Conservation (phyloP, 1,139 yeast genomes). For the Suhomyces yuchorum region DNA sequence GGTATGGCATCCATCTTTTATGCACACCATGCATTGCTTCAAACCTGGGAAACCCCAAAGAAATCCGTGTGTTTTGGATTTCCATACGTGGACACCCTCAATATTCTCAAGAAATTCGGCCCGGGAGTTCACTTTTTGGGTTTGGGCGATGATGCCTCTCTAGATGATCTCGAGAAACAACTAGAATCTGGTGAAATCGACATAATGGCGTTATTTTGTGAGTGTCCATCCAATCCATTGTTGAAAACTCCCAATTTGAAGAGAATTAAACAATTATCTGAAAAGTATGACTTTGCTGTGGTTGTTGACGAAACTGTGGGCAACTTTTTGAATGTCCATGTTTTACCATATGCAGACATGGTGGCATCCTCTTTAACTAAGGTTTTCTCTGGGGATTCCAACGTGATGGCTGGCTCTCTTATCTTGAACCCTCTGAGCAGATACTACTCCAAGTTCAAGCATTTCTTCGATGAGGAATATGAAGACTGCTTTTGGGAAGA, state of each 20-base stretch:
- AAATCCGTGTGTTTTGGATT: constrained; percentile 92
- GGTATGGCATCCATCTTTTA: constrained; percentile 93
- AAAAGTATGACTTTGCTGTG: constrained; percentile 69
- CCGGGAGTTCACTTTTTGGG: constrained; percentile 86
- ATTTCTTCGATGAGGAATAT: constrained; percentile 55
- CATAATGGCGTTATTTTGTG: constrained; percentile 76
- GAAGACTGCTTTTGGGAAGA: constrained; percentile 88
- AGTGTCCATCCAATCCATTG: constrained; percentile 91
- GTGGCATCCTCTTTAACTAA: constrained; percentile 88
- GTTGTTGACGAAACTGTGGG: constrained; percentile 95
- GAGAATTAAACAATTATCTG: constrained; percentile 65
- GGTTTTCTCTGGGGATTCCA: constrained; percentile 91
- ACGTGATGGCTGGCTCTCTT: constrained; percentile 92
- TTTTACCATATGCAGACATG: constrained; percentile 79
- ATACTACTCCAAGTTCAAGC: constrained; percentile 54
- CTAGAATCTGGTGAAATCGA: constrained; percentile 64
- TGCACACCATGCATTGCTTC: constrained; percentile 70
- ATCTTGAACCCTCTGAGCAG: constrained; percentile 71
- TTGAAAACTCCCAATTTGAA: constrained; percentile 78
- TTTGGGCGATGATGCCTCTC: constrained; percentile 72
- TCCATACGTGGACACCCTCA: constrained; percentile 91
- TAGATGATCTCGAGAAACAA: constrained; percentile 62
- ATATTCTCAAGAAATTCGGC: constrained; percentile 85
- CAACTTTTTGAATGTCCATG: constrained; percentile 81
- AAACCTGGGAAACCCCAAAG: constrained; percentile 33